Conservation (phyloP, 441 rosid species). For the Pelargonium cotyledonis region DNA sequence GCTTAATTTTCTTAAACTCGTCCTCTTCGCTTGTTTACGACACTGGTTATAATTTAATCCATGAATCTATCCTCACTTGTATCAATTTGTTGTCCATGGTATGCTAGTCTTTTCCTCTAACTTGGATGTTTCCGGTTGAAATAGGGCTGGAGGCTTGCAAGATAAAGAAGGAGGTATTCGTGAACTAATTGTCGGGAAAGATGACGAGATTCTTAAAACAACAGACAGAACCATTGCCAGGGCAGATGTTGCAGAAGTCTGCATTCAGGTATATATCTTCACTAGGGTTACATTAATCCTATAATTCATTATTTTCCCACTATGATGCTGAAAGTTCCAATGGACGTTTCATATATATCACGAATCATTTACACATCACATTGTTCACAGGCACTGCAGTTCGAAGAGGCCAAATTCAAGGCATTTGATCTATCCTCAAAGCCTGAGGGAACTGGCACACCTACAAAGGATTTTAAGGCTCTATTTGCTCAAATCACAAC, state of each 20-base stretch:
- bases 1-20: too few species aligned
- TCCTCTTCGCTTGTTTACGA: too few species aligned
- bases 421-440: slow-evolving; percentile 90
- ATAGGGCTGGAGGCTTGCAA: slow-evolving; percentile 94
- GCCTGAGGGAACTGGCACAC: slow-evolving; percentile 66
- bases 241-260: slow-evolving; percentile 90
- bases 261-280: slow-evolving; percentile 57
- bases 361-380: too few species aligned
- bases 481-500: slow-evolving; percentile 57
- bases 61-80: too few species aligned
- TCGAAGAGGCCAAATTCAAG: slow-evolving; percentile 71
- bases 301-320: too few species aligned
- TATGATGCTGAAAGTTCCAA: too few species aligned
- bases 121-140: slow-evolving; percentile 22
- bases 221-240: slow-evolving; percentile 63
- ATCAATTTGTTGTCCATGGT: slow-evolving; percentile 25
- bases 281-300: too few species aligned
- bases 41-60: too few species aligned
- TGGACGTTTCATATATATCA: too few species aligned
- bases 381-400: slow-evolving; percentile 53
- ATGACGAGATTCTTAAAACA: slow-evolving; percentile 90
- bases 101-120: slow-evolving; percentile 11
- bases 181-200: slow-evolving; percentile 80
- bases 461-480: slow-evolving; percentile 78
- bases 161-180: slow-evolving; percentile 80